Conservation (phyloP, 2,329 filamentous ascomycete species). For the Exophiala viscosa region DNA sequence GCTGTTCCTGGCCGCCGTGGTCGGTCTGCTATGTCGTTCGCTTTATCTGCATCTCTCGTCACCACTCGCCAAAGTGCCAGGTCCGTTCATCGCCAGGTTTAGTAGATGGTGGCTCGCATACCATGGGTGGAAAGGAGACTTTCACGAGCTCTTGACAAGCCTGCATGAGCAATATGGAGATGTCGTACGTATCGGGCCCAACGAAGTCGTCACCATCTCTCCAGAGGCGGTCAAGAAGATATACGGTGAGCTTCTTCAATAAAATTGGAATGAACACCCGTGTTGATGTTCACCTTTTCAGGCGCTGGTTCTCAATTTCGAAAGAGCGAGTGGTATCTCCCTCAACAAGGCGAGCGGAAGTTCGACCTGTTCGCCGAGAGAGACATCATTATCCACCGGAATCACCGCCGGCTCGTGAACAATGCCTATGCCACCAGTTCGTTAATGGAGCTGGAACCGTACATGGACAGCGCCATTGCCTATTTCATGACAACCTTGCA, state of each 20-base stretch:
- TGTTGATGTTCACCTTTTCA: conserved; percentile 2
- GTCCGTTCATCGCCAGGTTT: conserved; percentile 31
- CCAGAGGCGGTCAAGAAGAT: conserved; percentile 13
- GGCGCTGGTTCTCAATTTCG: conserved; percentile 40
- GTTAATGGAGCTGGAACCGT: conserved; percentile 38
- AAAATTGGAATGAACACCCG: background rate
- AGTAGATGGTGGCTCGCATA: conserved; percentile 22
- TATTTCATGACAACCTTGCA: conserved; percentile 32
- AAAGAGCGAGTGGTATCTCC: conserved; percentile 42
- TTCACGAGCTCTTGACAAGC: background rate
- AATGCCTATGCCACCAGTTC: conserved; percentile 38
- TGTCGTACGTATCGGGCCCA: conserved; percentile 42
- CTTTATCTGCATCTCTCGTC: conserved; percentile 1
- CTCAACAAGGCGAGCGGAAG: conserved; percentile 38
- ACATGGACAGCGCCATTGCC: conserved; percentile 38
- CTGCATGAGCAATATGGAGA: conserved; percentile 37
- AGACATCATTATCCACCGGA: conserved; percentile 36
- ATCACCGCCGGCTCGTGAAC: conserved; percentile 34
- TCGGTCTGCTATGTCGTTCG: background rate
- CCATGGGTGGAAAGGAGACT: conserved; percentile 10
- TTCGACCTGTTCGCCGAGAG: conserved; percentile 41
- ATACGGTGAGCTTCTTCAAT: conserved; percentile 14
- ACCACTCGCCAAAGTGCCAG: conserved; percentile 30
- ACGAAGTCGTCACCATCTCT: conserved; percentile 41
- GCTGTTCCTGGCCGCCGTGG: background rate